These are phyloP conservation scores for Xanthoparmelia taractica DNA, from an alignment of 495 filamentous ascomycete genomes.

Conservation along the genomic window DNA sequence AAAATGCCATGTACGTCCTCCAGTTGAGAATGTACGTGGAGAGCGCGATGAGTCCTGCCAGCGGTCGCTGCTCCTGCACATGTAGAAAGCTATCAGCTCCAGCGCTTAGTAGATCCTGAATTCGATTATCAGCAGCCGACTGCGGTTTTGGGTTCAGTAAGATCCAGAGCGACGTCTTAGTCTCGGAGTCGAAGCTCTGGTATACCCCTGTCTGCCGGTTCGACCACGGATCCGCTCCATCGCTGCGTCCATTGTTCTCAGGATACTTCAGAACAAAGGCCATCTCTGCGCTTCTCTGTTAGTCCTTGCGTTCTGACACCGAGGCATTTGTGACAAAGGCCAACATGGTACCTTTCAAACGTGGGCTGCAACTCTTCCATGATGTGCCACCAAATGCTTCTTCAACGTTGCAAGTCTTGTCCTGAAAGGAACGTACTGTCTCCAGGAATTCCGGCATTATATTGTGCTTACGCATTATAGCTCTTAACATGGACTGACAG, in stretches of 20 bases:
- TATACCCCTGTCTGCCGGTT: slow-evolving; percentile 41
- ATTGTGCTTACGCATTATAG: slow-evolving; percentile 27
- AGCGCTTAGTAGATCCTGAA: not conserved
- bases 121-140: slow-evolving; percentile 25
- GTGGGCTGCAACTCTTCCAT: slow-evolving; percentile 1
- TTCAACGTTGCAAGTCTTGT: slow-evolving; percentile 34
- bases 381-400: slow-evolving; percentile 33
- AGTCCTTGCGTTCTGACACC: not conserved
- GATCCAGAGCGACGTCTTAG: slow-evolving; percentile 30
- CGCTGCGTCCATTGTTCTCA: slow-evolving; percentile 29
- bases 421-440: slow-evolving; percentile 35
- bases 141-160: slow-evolving; percentile 35
- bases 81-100: not conserved
- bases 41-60: slow-evolving; percentile 27
- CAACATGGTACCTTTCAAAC: no score
- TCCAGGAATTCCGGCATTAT: slow-evolving; percentile 33
- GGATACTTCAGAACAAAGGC: slow-evolving; percentile 38
- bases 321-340: no score
- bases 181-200: slow-evolving; percentile 31
- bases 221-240: slow-evolving; percentile 31
- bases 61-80: slow-evolving; percentile 2
- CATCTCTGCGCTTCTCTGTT: slow-evolving; percentile 29
- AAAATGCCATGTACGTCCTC: slow-evolving; percentile 33
- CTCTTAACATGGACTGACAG: slow-evolving; percentile 31
- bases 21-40: slow-evolving; percentile 35